Conservation (phyloP, 352 stramenopile species). For the Phytophthora brassicae region DNA sequence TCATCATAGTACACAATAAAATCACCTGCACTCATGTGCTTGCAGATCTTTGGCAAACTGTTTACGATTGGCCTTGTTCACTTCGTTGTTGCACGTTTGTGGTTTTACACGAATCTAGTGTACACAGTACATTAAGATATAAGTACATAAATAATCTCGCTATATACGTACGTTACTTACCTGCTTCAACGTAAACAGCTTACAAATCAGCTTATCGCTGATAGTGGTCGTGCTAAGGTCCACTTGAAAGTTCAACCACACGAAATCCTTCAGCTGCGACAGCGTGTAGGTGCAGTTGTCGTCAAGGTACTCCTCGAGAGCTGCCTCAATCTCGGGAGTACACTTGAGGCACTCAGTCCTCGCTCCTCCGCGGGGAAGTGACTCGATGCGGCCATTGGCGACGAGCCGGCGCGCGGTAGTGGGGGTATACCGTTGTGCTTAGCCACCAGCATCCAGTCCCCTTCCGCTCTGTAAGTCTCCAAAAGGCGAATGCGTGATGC, state of each 20-base stretch:
- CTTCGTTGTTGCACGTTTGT: conserved; percentile 12
- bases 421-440: background rate
- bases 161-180: conserved; percentile 3
- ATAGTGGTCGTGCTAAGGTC: background rate
- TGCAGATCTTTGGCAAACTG: background rate
- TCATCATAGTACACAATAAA: conserved; percentile 14
- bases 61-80: background rate
- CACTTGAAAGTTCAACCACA: background rate
- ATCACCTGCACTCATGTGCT: background rate
- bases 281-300: conserved; percentile 5
- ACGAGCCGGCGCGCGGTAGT: background rate
- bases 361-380: background rate
- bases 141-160: background rate
- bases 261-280: background rate
- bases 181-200: conserved; percentile 15
- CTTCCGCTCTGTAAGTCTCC: background rate
- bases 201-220: background rate
- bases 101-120: background rate
- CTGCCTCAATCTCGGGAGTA: conserved; percentile 1
- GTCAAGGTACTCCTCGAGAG: too few relatives aligned
- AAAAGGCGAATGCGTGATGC: background rate
- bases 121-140: background rate
- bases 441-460: background rate
- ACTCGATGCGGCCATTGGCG: background rate
- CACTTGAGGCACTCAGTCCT: background rate